A percentile compares a stretch with the other conserved stretches of the same genome.
These are phyloP conservation scores for Plasmopara muralis DNA, from an alignment of 352 stramenopile species.

Conservation along the genomic window DNA sequence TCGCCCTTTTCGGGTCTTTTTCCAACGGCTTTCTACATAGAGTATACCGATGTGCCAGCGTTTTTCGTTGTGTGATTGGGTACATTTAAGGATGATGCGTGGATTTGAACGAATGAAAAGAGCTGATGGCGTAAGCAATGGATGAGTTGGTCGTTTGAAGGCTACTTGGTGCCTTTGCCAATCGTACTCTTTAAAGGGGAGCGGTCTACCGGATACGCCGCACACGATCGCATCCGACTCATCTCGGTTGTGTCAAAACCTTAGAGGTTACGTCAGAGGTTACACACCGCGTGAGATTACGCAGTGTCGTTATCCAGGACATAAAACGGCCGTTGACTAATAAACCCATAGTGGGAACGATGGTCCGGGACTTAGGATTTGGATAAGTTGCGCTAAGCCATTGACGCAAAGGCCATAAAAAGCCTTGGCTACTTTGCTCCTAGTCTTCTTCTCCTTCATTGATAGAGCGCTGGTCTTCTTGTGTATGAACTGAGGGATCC, in stretches of 20 bases:
- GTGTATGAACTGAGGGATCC: background rate
- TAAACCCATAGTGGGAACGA: background rate
- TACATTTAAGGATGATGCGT: background rate
- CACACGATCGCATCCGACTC: no score
- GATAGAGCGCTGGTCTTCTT: background rate
- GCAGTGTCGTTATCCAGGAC: background rate
- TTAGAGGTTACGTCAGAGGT: background rate
- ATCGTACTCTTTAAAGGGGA: no score
- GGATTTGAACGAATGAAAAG: constrained; percentile 3
- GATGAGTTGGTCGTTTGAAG: background rate
- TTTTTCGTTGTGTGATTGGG: constrained; percentile 6
- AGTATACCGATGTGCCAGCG: constrained; percentile 20
- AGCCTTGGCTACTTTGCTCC: no score
- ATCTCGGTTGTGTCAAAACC: no score
- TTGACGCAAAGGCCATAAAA: no score
- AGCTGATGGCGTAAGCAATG: constrained; percentile 5
- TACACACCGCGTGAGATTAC: background rate
- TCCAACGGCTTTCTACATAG: constrained; percentile 32
- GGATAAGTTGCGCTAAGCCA: no score
- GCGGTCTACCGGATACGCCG: no score
- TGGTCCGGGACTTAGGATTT: no score
- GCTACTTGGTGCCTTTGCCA: no score
- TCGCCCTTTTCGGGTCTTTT: constrained; percentile 34
- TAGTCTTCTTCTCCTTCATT: background rate
- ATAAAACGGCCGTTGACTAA: background rate